Evolutionary conservation across 2,329 filamentous ascomycete species (phyloP), one percentile per base, ranked within the genome.

Genomic region (Aspergillus bombycis): DNA sequence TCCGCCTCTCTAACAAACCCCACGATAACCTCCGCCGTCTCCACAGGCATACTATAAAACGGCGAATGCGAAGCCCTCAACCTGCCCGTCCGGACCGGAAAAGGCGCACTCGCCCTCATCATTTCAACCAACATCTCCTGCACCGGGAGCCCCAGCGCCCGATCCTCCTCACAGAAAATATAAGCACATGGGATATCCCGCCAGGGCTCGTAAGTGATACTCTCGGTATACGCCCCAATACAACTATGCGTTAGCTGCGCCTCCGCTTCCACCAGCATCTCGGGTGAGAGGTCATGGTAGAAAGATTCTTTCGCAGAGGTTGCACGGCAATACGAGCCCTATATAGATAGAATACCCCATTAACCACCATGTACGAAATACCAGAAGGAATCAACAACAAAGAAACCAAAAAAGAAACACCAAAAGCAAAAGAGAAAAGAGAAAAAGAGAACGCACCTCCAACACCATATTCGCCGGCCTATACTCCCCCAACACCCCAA

Each of bases 51-150:
- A 38, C 75, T 79, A 66, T 81, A 62, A 65, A 81, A 82, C 21
- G 79, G 80, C 66, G 76, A 79, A 67, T 82, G 80, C 1, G 76
- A 74, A 1, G 74, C 68, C 0, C 64, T 75, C 32, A 74, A 71
- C 19, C 62, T 70, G 8, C 63, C 62, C 7, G 71, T 58, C n/a
- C n/a, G 41, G 10, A 58, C 28, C 8, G 53, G 53, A 10, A 38
- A 19, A 36, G 30, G 5, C 9, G 26, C 38, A 26, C 26, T 38
- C 6, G 3, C 28, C 28, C 19, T 48, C 38, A 58, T 50, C 28
- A 28, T 7, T 11, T 12, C 28, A 8, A 58, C 68, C 71, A 79
- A 74, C 1, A 55, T 61, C 10, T 79, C 72, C 64, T 81, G 78
- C 4, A 70, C 61, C 3, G 56, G 26, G 10, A 64, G 56, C 12